Evolutionary conservation across 2,329 filamentous ascomycete genomes (phyloP), one percentile per base, ranked within the genome.

Genomic region (Colletotrichum kahawae): DNA sequence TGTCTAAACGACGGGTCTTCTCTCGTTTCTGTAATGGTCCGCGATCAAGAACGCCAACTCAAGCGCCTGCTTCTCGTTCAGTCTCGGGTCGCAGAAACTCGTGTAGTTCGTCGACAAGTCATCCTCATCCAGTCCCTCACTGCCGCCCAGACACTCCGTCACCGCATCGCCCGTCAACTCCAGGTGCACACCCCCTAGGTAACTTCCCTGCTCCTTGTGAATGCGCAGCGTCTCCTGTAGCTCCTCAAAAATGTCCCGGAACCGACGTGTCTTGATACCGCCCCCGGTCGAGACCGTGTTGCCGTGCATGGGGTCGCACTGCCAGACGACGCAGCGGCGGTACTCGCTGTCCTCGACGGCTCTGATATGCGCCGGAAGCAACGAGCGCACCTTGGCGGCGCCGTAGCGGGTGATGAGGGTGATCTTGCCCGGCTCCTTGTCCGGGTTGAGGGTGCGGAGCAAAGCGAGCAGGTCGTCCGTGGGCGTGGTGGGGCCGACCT

Each of bases 221-320:
- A 98, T 95, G 77, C 91, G 89, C 66, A 98, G 89, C 1, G 96
- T 96, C 80, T 95, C 92, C 76, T 93, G 92, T 57, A 99, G 90
- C 87, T 99, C 97, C 2, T 91, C 91, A 82, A 98, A 93, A 80
- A 99, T 98, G 82, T 97, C 94, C 77, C 91, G 91, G 88, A 99
- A 99, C 70, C 94, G 93, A 18, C 97, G 92, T 2, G 97, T 99
- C 88, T 99, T 99, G 86, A 98, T 92, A 31, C 95, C 95, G 0
- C 90, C 87, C 0, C 91, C 90, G 0, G 95, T 96, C 24, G 91
- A 90, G 57, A 89, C 86, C 48, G 92, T 93, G 85, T 94, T 94
- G 77, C 97, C 97, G 85, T 99, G 97, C 97, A 99, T 99, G 27
- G 97, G 97, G 85, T 99, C 97, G 86, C 96, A 98, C 86, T 98